Percentiles rank a stretch among this genome's conserved stretches.
phyloP scores from a whole-genome alignment of 1,139 yeast species.

The Hyphopichia buzzinii region DNA sequence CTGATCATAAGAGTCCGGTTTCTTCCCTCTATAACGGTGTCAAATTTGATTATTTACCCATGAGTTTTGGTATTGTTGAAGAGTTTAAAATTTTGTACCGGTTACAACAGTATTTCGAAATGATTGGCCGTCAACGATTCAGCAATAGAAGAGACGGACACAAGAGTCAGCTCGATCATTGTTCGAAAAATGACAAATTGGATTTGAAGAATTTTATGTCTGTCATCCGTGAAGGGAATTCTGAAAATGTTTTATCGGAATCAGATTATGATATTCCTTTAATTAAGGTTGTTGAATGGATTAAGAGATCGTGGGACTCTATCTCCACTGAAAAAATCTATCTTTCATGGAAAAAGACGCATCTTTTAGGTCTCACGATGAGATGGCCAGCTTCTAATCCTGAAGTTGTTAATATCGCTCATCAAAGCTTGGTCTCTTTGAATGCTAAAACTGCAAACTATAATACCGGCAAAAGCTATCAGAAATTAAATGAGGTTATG shows the following conservation, averaged over 20 bases:
- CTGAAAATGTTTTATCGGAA: conserved; percentile 26
- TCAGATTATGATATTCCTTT: conserved; percentile 46
- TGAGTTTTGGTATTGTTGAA: conserved; percentile 63
- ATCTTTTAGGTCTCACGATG: conserved; percentile 19
- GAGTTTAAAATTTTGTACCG: conserved; percentile 61
- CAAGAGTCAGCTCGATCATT: not conserved
- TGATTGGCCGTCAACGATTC: conserved; percentile 40
- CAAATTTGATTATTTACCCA: conserved; percentile 54
- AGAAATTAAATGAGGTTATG: conserved; percentile 43
- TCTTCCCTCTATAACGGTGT: conserved; percentile 34
- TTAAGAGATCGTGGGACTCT: conserved; percentile 55
- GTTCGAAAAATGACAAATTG: not conserved
- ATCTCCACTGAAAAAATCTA: conserved; percentile 46
- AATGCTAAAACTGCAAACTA: conserved; percentile 9
- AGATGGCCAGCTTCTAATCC: conserved; percentile 24
- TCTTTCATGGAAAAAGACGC: conserved; percentile 51
- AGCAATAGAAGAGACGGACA: conserved; percentile 7
- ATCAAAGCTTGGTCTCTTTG: conserved; percentile 9
- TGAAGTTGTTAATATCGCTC: conserved; percentile 8
- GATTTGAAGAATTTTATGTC: not conserved
- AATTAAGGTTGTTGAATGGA: conserved; percentile 57
- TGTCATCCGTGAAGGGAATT: not conserved
- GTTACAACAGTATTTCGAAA: conserved; percentile 56
- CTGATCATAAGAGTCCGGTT: conserved; percentile 40
- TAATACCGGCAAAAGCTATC: conserved; percentile 26